A percentile compares a stretch with the other conserved stretches of the same genome.
These are phyloP conservation scores for Clonostachys solani DNA, from an alignment of 2,329 filamentous ascomycete genomes.

Conservation along the genomic window DNA sequence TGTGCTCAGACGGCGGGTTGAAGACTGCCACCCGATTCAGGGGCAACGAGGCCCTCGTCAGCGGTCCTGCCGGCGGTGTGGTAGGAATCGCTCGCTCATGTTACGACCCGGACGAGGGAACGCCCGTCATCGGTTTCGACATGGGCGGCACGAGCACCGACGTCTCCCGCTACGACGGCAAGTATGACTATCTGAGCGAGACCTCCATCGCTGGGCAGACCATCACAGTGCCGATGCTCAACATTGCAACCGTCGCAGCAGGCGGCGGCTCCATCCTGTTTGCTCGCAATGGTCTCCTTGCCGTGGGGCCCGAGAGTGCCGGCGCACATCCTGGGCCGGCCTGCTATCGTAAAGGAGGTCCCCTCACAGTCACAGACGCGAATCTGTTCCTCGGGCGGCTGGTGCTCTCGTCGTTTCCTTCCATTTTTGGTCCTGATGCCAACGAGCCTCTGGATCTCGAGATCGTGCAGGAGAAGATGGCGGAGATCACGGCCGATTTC, in stretches of 20 bases:
- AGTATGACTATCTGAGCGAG: slow-evolving; percentile 69
- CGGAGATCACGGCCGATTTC: slow-evolving; percentile 29
- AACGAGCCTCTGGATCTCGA: slow-evolving; percentile 43
- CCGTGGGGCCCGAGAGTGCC: slow-evolving; percentile 65
- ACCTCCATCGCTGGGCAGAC: slow-evolving; percentile 66
- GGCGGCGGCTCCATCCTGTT: slow-evolving; percentile 50
- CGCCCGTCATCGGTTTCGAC: slow-evolving; percentile 44
- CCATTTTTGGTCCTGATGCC: slow-evolving; percentile 67
- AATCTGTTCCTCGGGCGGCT: slow-evolving; percentile 62
- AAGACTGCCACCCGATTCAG: slow-evolving; percentile 53
- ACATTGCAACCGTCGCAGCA: slow-evolving; percentile 65
- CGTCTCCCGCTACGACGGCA: slow-evolving; percentile 63
- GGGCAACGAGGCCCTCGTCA: slow-evolving; percentile 61
- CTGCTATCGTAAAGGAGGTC: slow-evolving; percentile 66
- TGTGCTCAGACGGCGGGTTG: slow-evolving; percentile 51
- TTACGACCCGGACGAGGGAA: slow-evolving; percentile 53
- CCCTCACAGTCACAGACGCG: slow-evolving; percentile 67
- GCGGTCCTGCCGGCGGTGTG: slow-evolving; percentile 68
- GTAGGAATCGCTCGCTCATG: slow-evolving; percentile 67
- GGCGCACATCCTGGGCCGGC: slow-evolving; percentile 67
- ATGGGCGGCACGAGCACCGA: slow-evolving; percentile 67
- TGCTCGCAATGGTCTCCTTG: slow-evolving; percentile 64
- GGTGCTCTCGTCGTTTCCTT: slow-evolving; percentile 58
- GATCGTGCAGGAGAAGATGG: slow-evolving; percentile 27
- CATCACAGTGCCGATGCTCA: slow-evolving; percentile 66